Percentiles rank a stretch among this genome's conserved stretches.
Evolutionary conservation across 1,139 yeast species (phyloP).

Genomic region (Chernovozyma sophiae-reginae): DNA sequence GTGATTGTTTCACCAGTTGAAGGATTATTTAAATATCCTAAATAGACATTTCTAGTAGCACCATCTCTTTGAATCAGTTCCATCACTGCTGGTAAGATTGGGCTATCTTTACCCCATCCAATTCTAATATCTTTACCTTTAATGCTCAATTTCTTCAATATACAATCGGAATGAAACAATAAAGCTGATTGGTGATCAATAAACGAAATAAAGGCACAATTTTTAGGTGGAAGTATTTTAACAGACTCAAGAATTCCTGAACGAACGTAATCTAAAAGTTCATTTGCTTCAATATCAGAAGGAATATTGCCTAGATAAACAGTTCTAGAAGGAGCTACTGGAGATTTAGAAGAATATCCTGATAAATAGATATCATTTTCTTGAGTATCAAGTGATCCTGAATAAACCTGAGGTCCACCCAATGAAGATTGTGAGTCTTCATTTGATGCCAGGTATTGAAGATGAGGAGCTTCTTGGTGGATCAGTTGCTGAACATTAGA

Average conservation of each 20-base stretch:
- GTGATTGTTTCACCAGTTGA: slow-evolving; percentile 46
- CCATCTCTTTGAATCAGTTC: slow-evolving; percentile 78
- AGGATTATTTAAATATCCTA: slow-evolving; percentile 64
- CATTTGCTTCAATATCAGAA: slow-evolving; percentile 72
- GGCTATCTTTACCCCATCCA: slow-evolving; percentile 67
- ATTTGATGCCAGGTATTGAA: neutral
- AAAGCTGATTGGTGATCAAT: slow-evolving; percentile 59
- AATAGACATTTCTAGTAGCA: slow-evolving; percentile 87
- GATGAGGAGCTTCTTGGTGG: neutral
- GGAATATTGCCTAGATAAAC: slow-evolving; percentile 91
- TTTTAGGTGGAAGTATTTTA: slow-evolving; percentile 50
- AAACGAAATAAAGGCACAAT: slow-evolving; percentile 61
- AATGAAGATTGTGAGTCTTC: neutral
- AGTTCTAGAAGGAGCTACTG: slow-evolving; percentile 71
- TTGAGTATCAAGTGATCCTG: neutral
- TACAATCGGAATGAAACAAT: slow-evolving; percentile 59
- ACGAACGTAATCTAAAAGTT: slow-evolving; percentile 81
- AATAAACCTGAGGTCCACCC: neutral
- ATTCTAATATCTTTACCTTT: slow-evolving; percentile 57
- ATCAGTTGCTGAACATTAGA: neutral
- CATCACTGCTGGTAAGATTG: slow-evolving; percentile 64
- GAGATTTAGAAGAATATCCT: neutral
- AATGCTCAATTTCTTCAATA: slow-evolving; percentile 52
- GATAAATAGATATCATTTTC: neutral
- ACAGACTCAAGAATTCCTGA: slow-evolving; percentile 86